Evolutionary conservation across 345 rosid genomes (phyloP).

Genomic region (Moricandia moricandioides): DNA sequence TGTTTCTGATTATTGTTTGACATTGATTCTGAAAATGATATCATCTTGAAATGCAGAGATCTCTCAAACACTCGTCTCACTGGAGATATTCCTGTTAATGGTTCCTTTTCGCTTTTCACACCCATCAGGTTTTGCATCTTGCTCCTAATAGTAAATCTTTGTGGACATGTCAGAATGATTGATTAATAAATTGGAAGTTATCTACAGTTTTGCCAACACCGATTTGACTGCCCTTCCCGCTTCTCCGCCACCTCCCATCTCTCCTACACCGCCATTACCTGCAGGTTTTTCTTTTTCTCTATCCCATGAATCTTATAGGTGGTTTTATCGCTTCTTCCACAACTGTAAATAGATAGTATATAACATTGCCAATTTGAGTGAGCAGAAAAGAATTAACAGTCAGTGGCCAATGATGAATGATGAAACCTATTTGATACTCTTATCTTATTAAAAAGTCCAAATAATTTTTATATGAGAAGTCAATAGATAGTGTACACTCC

Average conservation of each 20-base stretch:
- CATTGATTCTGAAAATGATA: background rate
- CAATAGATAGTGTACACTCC: background rate
- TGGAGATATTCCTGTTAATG: background rate
- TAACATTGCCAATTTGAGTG: background rate
- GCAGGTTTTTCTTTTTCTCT: conserved; percentile 25
- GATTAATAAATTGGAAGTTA: background rate
- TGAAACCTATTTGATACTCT: background rate
- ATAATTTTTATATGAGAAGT: background rate
- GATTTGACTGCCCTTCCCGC: background rate
- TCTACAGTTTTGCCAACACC: background rate
- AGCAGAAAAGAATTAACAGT: background rate
- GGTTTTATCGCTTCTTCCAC: background rate
- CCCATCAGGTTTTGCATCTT: background rate
- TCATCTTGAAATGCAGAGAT: background rate
- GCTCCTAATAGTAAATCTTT: background rate
- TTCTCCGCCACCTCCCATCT: background rate
- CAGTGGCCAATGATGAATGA: background rate
- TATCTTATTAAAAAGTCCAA: background rate
- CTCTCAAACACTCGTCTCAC: background rate
- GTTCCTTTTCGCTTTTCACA: background rate
- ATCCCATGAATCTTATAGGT: conserved; percentile 4
- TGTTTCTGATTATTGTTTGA: background rate
- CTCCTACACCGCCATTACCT: background rate
- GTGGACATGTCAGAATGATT: background rate
- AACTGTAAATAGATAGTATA: background rate